Percentiles rank a stretch among this genome's conserved stretches.
phyloP scores from a whole-genome alignment of 768 basidiomycete species.

The Mycena olivaceomarginata region DNA sequence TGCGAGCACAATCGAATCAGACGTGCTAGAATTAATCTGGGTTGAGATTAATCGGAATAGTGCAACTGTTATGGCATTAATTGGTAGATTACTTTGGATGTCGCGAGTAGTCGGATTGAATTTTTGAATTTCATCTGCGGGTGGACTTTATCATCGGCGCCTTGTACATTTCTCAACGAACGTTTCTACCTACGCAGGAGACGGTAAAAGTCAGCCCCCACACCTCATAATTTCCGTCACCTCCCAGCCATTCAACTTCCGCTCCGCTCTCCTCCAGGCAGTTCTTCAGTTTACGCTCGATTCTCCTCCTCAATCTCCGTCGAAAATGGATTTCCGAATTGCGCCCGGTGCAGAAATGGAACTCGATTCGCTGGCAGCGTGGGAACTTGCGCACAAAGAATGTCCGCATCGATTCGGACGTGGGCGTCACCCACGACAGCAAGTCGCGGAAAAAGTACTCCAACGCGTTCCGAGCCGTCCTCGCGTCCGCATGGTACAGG shows the following conservation, averaged over 20 bases:
- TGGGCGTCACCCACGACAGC: background rate
- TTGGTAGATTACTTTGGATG: too few relatives aligned
- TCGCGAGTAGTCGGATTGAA: too few relatives aligned
- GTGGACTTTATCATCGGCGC: too few relatives aligned
- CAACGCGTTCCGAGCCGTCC: background rate
- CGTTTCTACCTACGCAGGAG: too few relatives aligned
- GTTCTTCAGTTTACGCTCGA: conserved; percentile 7
- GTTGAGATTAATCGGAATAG: too few relatives aligned
- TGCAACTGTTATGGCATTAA: too few relatives aligned
- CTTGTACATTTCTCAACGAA: too few relatives aligned
- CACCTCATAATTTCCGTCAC: too few relatives aligned
- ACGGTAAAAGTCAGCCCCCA: too few relatives aligned
- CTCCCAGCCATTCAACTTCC: background rate
- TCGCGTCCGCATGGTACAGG: background rate
- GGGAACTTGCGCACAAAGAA: background rate
- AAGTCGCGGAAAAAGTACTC: background rate
- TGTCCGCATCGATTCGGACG: background rate
- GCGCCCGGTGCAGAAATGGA: conserved; percentile 13
- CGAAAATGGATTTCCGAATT: conserved; percentile 23
- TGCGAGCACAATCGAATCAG: too few relatives aligned
- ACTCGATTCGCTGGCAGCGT: background rate
- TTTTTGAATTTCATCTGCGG: too few relatives aligned
- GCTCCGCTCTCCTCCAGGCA: background rate
- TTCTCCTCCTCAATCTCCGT: background rate
- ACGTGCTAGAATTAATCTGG: too few relatives aligned